These are phyloP conservation scores for Acidiella bohemica DNA, from an alignment of 495 filamentous ascomycete genomes.

Conservation along the genomic window DNA sequence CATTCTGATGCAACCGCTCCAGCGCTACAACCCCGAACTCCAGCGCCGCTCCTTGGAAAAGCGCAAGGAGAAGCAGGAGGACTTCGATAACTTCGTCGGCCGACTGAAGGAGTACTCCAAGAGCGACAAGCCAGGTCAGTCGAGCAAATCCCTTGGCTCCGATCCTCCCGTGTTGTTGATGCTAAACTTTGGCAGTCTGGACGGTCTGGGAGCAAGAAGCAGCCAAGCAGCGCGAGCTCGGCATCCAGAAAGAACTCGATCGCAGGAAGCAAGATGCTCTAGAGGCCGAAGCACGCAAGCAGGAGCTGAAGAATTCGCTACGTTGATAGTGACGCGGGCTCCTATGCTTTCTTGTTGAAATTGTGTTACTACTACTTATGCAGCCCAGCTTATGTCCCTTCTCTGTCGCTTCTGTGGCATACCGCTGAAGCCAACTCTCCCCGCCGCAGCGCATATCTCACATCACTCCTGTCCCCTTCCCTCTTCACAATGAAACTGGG, in stretches of 20 bases:
- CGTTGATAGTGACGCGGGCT: too few relatives aligned
- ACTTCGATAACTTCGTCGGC: conserved; percentile 75
- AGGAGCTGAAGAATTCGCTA: conserved; percentile 38
- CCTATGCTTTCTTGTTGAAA: too few relatives aligned
- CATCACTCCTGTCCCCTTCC: too few relatives aligned
- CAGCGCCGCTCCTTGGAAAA: conserved; percentile 68
- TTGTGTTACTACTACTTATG: too few relatives aligned
- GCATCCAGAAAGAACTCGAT: conserved; percentile 35
- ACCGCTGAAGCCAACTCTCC: too few relatives aligned
- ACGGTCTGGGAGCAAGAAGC: conserved; percentile 34
- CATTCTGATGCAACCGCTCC: conserved; percentile 1
- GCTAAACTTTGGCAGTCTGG: conserved; percentile 48
- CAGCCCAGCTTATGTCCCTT: too few relatives aligned
- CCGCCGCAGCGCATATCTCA: too few relatives aligned
- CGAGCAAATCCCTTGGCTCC: not conserved
- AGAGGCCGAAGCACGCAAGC: conserved; percentile 49
- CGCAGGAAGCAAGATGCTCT: conserved; percentile 38
- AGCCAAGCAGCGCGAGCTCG: conserved; percentile 3
- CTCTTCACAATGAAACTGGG: too few relatives aligned
- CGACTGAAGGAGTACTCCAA: conserved; percentile 81
- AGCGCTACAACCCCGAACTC: conserved; percentile 86
- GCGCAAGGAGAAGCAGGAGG: conserved; percentile 57
- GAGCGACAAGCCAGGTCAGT: conserved; percentile 70
- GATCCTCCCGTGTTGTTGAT: not conserved
- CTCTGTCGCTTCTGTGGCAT: too few relatives aligned